Evolutionary conservation across 1,284 basidiomycete genomes (phyloP), one percentile per base, ranked within the genome.

Genomic region (Microbotryomycetes sp.): DNA sequence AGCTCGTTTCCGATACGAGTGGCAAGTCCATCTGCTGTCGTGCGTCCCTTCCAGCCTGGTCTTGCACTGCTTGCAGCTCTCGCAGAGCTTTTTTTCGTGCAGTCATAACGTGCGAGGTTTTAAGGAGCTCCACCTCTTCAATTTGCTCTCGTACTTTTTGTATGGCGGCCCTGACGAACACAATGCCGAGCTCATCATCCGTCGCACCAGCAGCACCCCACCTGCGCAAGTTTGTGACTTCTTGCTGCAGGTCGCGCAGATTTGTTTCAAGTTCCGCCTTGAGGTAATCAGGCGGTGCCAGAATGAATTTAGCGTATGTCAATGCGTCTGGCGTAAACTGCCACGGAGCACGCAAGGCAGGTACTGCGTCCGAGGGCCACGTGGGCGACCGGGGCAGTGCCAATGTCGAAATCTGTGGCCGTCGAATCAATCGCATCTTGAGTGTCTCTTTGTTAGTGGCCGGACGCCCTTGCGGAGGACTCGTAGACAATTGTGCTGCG

Each of bases 251-350:
- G 26, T 82, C 76, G 18, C 83, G 79, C 59, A 85, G 81, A 74
- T 93, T 89, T 1, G 78, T 72, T 2, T 79, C 81, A 3, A 97
- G 79, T 66, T 88, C 85, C 48, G 83, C 83, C 7, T 56, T 59
- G 45, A 96, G 81, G 72, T 93, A 87, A 5, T 84, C 80, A 0
- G 94, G 91, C 0, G 92, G 89, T 13, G 91, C 92, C 23, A 98
- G 84, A 89, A 97, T 96, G 77, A 97, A 96, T 71, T 91, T 93
- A 41, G 92, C 83, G 73, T 88, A 97, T 23, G 81, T 78, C 68
- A 87, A 85, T 27, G 96, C 89, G 72, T 97, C 91, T 0, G 93
- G 96, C 23, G 93, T 81, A 78, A 98, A 97, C 74, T 96, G 84
- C 80, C 93, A 97, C 6, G 94, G 93, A 0, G 91, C 89, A 70